These are phyloP conservation scores for Penicillium sp. DNA, from an alignment of 2,329 filamentous ascomycete species.

Conservation along the genomic window DNA sequence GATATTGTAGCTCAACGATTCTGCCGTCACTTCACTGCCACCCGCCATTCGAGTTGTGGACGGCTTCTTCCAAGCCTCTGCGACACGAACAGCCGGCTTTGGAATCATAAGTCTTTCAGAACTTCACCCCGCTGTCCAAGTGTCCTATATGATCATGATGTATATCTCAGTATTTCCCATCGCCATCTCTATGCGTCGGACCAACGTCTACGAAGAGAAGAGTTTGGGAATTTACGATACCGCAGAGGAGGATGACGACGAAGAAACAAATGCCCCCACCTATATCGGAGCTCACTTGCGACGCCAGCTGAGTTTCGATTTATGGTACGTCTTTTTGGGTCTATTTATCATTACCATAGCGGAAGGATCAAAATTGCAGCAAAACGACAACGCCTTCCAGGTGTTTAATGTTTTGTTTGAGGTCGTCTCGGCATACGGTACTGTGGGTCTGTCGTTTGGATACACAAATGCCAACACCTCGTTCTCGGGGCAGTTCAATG, in stretches of 20 bases:
- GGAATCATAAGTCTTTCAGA: constrained; percentile 72
- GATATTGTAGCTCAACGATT: constrained; percentile 61
- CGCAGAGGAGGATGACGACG: constrained; percentile 50
- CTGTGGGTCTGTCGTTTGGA: constrained; percentile 85
- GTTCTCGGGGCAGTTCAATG: constrained; percentile 76
- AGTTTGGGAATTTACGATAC: constrained; percentile 66
- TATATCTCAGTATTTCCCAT: constrained; percentile 98
- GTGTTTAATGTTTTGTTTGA: constrained; percentile 76
- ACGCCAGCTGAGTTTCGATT: constrained; percentile 88
- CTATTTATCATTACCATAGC: constrained; percentile 90
- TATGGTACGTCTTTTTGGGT: constrained; percentile 95
- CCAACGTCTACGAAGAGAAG: constrained; percentile 91
- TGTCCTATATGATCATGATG: constrained; percentile 98
- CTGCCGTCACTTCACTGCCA: constrained; percentile 65
- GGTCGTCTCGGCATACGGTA: constrained; percentile 87
- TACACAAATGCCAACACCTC: constrained; percentile 73
- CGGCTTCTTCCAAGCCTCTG: constrained; percentile 84
- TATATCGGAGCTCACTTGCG: constrained; percentile 92
- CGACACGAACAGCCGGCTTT: constrained; percentile 89
- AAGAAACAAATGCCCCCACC: constrained; percentile 61
- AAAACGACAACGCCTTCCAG: constrained; percentile 59
- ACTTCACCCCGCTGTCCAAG: constrained; percentile 86
- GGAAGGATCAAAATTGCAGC: constrained; percentile 70
- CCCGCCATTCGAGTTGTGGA: constrained; percentile 75
- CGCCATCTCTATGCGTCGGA: constrained; percentile 88